Base-by-base conservation (phyloP, 2,329 filamentous ascomycete genomes). In the Lasiodiplodia theobromae region DNA sequence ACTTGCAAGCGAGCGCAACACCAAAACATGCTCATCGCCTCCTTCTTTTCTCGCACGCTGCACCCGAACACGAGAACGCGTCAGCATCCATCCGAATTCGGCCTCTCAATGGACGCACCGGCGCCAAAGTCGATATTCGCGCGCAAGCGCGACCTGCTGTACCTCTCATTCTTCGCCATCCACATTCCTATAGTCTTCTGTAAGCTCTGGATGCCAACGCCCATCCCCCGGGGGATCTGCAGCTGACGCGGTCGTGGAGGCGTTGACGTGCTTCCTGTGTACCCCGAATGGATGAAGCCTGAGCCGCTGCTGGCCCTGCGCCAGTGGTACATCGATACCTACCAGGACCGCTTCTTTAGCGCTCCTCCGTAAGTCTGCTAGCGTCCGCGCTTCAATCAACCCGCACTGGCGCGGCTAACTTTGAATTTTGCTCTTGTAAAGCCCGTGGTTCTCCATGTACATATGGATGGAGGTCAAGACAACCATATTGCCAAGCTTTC, bases 341-440 rank as follows among this genome's bases (percentile, higher is more conserved):
- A 90, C 76, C 82, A 84, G 16, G 89, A 92, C 74, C 86, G 85
- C 66, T 90, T 90, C 81, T 91, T 91, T 79, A 81, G 84, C 40
- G 74, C 80, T 3, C 83, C 87, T 2, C 88, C 88, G 49, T 79
- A 75, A 72, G 77, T 52, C 51, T 40, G 40, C 49, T 31, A 51
- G 68, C 6, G n/a, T 14, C n/a, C 21, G 8, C 38, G 23, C 21
- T 18, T n/a, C 53, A 14, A 25, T 11, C 37, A n/a, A 10, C 23
- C 25, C n/a, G 3, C n/a, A 47, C 14, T 25, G 14, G 2, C 38
- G 21, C 34, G 38, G 47, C 64, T 60, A 38, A 47, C 34, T n/a
- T 38, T 23, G 18, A 38, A 21, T 7, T 56, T 5, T 44, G 51
- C 63, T 14, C 2, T 8, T 25, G 31, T 34, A 21, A 52, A 68